Base-by-base conservation (phyloP, 1,284 basidiomycete species). In the Papiliotrema fonsecae region DNA sequence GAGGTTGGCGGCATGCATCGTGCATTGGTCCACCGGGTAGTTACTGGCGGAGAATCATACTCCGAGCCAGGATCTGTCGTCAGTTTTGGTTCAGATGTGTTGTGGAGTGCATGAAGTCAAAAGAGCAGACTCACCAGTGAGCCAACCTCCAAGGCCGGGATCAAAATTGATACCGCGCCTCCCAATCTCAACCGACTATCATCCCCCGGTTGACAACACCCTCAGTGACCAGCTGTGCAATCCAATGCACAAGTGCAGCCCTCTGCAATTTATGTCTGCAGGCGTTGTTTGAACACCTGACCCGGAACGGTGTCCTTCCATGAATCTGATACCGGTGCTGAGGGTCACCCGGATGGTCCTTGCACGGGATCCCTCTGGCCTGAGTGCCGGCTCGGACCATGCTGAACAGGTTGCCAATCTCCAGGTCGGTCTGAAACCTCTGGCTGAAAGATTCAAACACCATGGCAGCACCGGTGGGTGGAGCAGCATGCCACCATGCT, bases 171-270 rank as follows among this genome's bases (percentile, higher is more conserved):
- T 32, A n/a, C 30, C 30, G 30, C n/a, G n/a, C 30, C 30, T 10
- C 10, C 30, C 30, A 32, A 32, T n/a, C 30, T 32, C 30, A 32
- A 32, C 9, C 30, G 10, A 24, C 41, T 6, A 42, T 24, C 25
- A 24, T 31, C 19, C 30, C 13, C 27, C 31, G 30, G 24, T 24
- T 21, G 4, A 44, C 22, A 27, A 32, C 27, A 7, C 28, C 38
- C 10, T 25, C 37, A 24, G 28, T 16, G 9, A 49, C 39, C 31
- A 49, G 32, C 38, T 42, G 25, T 13, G 47, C 47, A 5, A 42
- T 35, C 40, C 47, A 49, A 35, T 42, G 47, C 22, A 49, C 31
- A 6, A 49, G n/a, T n/a, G 37, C 40, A 21, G 47, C 31, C 22
- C 47, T 6, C 16, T 42, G 39, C 26, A 47, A 38, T 25, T 41